Conservation (phyloP, 1,284 basidiomycete species). For the Sphagnurus paluster region DNA sequence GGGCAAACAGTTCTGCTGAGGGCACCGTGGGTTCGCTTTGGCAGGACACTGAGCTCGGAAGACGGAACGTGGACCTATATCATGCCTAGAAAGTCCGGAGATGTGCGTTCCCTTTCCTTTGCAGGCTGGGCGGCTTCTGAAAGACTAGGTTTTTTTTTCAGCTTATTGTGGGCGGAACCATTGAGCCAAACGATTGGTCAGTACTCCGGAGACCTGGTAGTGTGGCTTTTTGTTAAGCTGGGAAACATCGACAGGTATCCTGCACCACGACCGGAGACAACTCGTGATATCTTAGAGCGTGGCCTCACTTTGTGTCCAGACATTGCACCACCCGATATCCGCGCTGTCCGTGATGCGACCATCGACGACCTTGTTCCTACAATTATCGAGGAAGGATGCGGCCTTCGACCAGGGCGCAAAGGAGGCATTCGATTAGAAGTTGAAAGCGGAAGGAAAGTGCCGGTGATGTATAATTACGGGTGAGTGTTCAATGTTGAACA, state of each 20-base stretch:
- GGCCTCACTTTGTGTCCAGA: conserved; percentile 63
- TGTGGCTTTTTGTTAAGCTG: not conserved
- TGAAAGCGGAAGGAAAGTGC: conserved; percentile 33
- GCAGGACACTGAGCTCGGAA: conserved; percentile 49
- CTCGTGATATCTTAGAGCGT: conserved; percentile 57
- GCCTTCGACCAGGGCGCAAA: conserved; percentile 70
- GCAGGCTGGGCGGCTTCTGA: not conserved
- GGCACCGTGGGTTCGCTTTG: conserved; percentile 31
- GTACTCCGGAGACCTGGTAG: conserved; percentile 2
- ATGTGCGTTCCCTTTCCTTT: conserved; percentile 43
- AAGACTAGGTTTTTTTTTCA: too few species aligned
- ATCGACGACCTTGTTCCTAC: conserved; percentile 63
- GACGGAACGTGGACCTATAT: conserved; percentile 64
- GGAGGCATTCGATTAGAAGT: conserved; percentile 53
- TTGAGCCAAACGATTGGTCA: conserved; percentile 63
- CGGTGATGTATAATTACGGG: conserved; percentile 52
- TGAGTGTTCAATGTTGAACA: conserved; percentile 46
- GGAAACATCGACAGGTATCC: conserved; percentile 29
- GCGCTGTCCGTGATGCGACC: conserved; percentile 47
- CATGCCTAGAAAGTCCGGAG: conserved; percentile 67
- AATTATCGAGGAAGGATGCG: conserved; percentile 71
- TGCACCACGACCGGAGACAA: conserved; percentile 57
- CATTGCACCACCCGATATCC: conserved; percentile 60
- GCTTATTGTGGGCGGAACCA: conserved; percentile 70
- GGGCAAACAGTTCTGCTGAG: conserved; percentile 23